Percentiles rank a stretch among this genome's conserved stretches.
Evolutionary conservation across 1,284 basidiomycete genomes (phyloP).

Genomic region (Fomitopsis schrenkii): DNA sequence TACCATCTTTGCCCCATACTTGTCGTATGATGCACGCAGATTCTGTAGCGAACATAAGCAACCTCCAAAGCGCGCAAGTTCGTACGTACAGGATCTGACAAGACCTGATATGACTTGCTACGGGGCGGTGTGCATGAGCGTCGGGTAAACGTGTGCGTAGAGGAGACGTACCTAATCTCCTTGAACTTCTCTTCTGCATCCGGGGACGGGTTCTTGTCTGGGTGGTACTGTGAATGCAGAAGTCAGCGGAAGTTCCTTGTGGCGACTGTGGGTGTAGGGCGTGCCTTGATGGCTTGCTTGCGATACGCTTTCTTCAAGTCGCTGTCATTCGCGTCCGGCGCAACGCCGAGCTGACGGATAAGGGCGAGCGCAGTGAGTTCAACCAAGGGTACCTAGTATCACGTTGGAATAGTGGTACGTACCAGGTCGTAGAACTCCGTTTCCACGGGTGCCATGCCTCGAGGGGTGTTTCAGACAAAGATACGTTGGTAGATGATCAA

Average conservation of each 20-base stretch:
- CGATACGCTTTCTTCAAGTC: conserved; percentile 95
- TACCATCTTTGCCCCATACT: conserved; percentile 88
- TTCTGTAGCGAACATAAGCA: conserved; percentile 49
- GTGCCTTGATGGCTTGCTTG: conserved; percentile 90
- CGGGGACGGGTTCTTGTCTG: conserved; percentile 87
- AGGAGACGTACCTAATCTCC: conserved; percentile 68
- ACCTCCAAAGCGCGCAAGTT: conserved; percentile 8
- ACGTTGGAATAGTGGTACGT: conserved; percentile 9
- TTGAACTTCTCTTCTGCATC: conserved; percentile 94
- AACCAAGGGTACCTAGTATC: neutral
- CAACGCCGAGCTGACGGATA: conserved; percentile 38
- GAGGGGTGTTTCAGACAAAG: neutral
- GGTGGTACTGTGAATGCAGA: conserved; percentile 64
- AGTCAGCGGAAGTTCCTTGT: neutral
- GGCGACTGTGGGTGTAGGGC: conserved; percentile 4
- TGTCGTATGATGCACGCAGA: conserved; percentile 89
- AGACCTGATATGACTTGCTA: conserved; percentile 89
- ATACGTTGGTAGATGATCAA: neutral
- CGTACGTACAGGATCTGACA: conserved; percentile 72
- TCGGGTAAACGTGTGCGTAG: neutral
- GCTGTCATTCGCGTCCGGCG: conserved; percentile 56
- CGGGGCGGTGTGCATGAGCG: conserved; percentile 11
- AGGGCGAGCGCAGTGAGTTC: neutral
- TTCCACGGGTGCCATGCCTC: conserved; percentile 41
- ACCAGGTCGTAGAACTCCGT: conserved; percentile 49